Conservation (phyloP, 2,329 filamentous ascomycete genomes). For the Xylariaceae sp. region DNA sequence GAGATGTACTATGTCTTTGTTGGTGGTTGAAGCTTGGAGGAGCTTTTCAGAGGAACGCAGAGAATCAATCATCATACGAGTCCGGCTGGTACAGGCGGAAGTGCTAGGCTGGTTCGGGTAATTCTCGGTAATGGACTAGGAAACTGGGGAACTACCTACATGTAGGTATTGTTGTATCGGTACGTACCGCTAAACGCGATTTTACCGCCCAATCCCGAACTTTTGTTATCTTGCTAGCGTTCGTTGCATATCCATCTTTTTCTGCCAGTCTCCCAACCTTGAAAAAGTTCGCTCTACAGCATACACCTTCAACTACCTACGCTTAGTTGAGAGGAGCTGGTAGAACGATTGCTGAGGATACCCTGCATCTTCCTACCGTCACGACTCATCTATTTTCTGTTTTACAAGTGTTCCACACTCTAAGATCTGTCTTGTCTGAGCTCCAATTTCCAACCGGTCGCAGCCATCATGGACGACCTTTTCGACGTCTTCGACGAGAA, state of each 20-base stretch:
- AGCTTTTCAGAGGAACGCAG: slow-evolving; percentile 9
- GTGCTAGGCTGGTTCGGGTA: slow-evolving; percentile 21
- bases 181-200: slow-evolving; percentile 15
- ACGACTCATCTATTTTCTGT: not conserved
- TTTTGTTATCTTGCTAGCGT: not conserved
- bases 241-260: slow-evolving; percentile 32
- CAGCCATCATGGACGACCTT: slow-evolving; percentile 66
- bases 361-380: too few species aligned
- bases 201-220: slow-evolving; percentile 35
- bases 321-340: not conserved
- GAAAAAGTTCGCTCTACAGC: slow-evolving; percentile 23
- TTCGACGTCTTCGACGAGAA: slow-evolving; percentile 83
- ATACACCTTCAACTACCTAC: not conserved
- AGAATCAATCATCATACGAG: slow-evolving; percentile 31
- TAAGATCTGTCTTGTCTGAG: not conserved
- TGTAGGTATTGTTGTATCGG: too few species aligned
- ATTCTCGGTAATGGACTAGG: slow-evolving; percentile 22
- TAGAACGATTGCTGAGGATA: not conserved
- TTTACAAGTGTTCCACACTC: not conserved
- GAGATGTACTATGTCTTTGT: slow-evolving; percentile 15
- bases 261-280: slow-evolving; percentile 34
- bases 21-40: slow-evolving; percentile 17
- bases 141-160: not conserved
- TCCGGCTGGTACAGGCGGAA: not conserved
- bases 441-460: not conserved